Evolutionary conservation across 1,139 yeast species (phyloP), one percentile per base, ranked within the genome.

Genomic region (Hyphopichia buzzinii): DNA sequence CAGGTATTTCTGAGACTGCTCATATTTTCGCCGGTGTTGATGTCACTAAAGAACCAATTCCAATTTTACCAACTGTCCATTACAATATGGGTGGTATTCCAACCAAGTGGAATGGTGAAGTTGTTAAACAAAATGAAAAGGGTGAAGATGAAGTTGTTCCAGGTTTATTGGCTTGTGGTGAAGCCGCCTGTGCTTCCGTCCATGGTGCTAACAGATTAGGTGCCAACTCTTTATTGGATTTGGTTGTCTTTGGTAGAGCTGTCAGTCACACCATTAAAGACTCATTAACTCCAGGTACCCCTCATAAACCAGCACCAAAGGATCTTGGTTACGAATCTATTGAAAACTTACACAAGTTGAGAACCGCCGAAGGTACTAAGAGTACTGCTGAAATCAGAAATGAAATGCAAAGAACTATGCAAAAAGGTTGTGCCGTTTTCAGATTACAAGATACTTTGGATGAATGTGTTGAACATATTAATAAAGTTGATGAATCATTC

Each of bases 71-170:
- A 55, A 92, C 98, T 47, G 98, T 92, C 47, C 98, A 92, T 71
- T 92, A 92, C 77, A 92, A 92, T 71, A 92, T 92, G 98, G 98
- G 98, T 67, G 98, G 98, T 81, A 86, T 92, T 51, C 98, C 98
- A 65, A 92, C 98, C 53, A 88, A 84, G 65, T 92, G 89, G 86
- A 85, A 84, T 53, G 97, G 97, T 74, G 97, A 92, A 72, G 97
- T 81, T 35, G 67, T 92, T 51, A 88, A 88, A 39, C 64, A 84
- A 55, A 87, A 84, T 59, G 89, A 79, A 57, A 78, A 85, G 51
- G 98, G 98, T 55, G 81, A 90, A 56, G 98, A 92, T 63, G 81
- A 77, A 60, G 79, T 86, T 52, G 95, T 92, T 45, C 95, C 95
- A 54, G 98, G 98, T 56, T 77, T 92, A 55, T 79, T 80, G 64